These are phyloP conservation scores for Mycosphaerella arachidis DNA, from an alignment of 2,329 filamentous ascomycete species.

Conservation along the genomic window DNA sequence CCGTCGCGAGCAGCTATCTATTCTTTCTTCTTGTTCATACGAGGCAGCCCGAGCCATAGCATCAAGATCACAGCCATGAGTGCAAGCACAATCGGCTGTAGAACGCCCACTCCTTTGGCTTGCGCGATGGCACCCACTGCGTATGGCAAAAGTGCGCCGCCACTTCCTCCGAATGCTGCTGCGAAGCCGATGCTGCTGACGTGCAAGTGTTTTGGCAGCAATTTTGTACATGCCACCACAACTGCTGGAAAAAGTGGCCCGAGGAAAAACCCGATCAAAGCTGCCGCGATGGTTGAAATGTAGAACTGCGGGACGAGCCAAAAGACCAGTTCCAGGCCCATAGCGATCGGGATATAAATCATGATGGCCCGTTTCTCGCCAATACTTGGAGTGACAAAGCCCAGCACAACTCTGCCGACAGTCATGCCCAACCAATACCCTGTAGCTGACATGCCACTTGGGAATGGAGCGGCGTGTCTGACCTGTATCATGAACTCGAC, in stretches of 20 bases:
- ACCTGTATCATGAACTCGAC: constrained; percentile 82
- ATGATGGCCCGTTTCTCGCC: constrained; percentile 62
- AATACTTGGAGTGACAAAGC: constrained; percentile 68
- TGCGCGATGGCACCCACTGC: constrained; percentile 65
- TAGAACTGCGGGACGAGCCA: constrained; percentile 77
- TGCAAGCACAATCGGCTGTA: constrained; percentile 57
- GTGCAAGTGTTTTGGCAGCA: constrained; percentile 68
- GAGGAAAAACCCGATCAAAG: constrained; percentile 71
- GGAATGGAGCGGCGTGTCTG: constrained; percentile 63
- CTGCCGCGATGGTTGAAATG: constrained; percentile 66
- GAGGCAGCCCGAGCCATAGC: constrained; percentile 50
- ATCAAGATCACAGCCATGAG: constrained; percentile 48
- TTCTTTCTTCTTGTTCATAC: constrained; percentile 41
- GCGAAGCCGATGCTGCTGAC: constrained; percentile 78
- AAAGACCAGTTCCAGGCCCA: constrained; percentile 66
- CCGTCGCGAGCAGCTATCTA: constrained; percentile 11
- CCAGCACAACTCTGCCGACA: constrained; percentile 65
- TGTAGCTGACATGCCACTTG: constrained; percentile 69
- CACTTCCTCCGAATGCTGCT: constrained; percentile 69
- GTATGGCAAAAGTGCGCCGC: constrained; percentile 63
- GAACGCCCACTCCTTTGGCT: constrained; percentile 53
- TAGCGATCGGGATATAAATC: constrained; percentile 60
- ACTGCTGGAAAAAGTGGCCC: constrained; percentile 75
- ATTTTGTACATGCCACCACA: constrained; percentile 67
- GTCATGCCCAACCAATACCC: constrained; percentile 84